A percentile compares a stretch with the other conserved stretches of the same genome.
phyloP scores from a whole-genome alignment of 352 stramenopile genomes.

The Pythium diclinum region DNA sequence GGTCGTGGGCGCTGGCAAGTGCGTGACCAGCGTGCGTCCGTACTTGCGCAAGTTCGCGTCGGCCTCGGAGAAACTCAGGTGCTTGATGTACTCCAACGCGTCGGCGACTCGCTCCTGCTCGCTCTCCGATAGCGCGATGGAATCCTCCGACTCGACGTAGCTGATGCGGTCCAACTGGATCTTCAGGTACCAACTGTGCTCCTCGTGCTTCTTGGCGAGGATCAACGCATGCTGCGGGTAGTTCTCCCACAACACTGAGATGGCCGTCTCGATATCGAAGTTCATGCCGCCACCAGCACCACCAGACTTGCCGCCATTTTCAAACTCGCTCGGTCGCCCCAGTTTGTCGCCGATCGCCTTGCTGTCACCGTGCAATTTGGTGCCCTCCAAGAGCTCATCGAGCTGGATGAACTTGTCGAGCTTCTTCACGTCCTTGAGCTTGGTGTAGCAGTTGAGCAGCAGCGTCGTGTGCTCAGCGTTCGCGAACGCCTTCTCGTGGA shows the following conservation, averaged over 20 bases:
- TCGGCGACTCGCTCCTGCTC: conserved; percentile 86
- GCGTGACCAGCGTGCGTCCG: conserved; percentile 85
- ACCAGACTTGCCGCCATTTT: conserved; percentile 29
- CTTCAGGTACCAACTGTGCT: conserved; percentile 91
- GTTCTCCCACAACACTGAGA: conserved; percentile 91
- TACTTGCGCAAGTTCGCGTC: conserved; percentile 87
- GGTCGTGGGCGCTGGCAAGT: conserved; percentile 84
- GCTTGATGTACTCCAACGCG: conserved; percentile 89
- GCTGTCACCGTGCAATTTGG: conserved; percentile 22
- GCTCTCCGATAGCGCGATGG: conserved; percentile 52
- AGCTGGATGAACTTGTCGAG: conserved; percentile 91
- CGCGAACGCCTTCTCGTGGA: conserved; percentile 90
- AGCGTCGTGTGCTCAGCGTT: conserved; percentile 93
- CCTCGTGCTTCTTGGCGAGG: conserved; percentile 87
- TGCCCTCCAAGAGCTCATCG: conserved; percentile 60
- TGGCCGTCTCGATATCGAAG: conserved; percentile 91
- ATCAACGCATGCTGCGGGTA: conserved; percentile 89
- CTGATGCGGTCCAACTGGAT: conserved; percentile 91
- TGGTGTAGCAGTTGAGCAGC: conserved; percentile 95
- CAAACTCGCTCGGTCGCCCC: conserved; percentile 15
- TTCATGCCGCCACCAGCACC: conserved; percentile 38
- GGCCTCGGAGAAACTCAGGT: conserved; percentile 79
- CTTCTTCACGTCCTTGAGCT: conserved; percentile 93
- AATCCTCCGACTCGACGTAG: conserved; percentile 81
- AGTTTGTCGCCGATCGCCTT: conserved; percentile 18